Evolutionary conservation across 345 rosid species (phyloP), one percentile per base, ranked within the genome.

Genomic region (Gossypium stocksii): DNA sequence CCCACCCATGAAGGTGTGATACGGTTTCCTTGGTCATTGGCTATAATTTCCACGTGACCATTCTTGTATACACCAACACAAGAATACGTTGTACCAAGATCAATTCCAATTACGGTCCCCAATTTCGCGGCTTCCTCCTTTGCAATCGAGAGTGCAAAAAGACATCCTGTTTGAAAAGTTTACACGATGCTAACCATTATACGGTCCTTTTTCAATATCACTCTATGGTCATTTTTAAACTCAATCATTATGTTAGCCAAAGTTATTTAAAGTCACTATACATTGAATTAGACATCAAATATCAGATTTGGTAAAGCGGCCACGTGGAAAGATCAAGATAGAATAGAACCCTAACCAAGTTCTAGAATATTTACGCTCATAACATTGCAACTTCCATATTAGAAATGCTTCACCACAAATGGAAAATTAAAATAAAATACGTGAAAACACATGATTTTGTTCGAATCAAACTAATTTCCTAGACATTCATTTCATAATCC

Each of bases 1-100:
- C 83, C 98, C 12, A 94, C 98, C 98, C 98, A 94, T 0, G 98
- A 94, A 20, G 98, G 98, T 63, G 98, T 94, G 51, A 94, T 94
- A 81, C 98, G 93, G 84, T 94, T 94, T 20, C 98, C 98, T 82
- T 94, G 98, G 84, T 94, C 98, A 75, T 94, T 94, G 58, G 98
- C 98, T 83, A 94, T 92, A 83, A 94, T 94, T 70, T 94, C 98
- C 0, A 94, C 98, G 77, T 94, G 97, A 44, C 97, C 98, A 41
- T 91, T 91, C 85, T 89, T 92, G 88, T 94, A 94, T 48, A 94
- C 98, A 81, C 98, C 98, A 54, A 94, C 98, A 82, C 98, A 94
- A 0, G 98, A 94, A 69, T 94, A 94, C 0, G 98, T 94, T 7
- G 98, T 94, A 1, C 98, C 98, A 27, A 94, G 97, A 74, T 94